Evolutionary conservation across 768 basidiomycete species (phyloP).

Genomic region (Suillus variegatus): DNA sequence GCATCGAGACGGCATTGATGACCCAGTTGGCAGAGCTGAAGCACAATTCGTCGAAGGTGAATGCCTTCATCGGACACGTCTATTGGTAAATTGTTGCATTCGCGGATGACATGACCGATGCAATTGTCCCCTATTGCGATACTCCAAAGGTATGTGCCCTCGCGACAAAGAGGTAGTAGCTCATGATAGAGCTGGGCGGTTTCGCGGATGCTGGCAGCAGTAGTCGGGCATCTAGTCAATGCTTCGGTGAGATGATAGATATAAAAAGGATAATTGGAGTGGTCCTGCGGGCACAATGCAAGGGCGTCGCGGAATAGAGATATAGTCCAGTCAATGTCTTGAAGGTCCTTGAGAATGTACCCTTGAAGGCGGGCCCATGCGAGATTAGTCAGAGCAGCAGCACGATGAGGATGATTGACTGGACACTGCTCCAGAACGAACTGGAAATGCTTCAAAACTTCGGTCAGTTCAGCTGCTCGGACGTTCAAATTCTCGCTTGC

Average conservation of each 20-base stretch:
- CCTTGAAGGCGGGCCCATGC: conserved; percentile 2
- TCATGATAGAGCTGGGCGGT: background rate
- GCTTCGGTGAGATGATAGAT: conserved; percentile 18
- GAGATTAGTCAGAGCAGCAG: background rate
- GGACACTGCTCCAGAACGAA: background rate
- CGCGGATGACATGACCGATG: background rate
- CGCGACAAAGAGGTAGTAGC: background rate
- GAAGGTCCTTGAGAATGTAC: background rate
- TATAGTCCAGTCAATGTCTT: background rate
- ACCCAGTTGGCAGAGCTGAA: background rate
- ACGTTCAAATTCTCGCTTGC: background rate
- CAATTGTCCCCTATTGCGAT: background rate
- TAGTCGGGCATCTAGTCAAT: conserved; percentile 9
- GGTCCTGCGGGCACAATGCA: conserved; percentile 1
- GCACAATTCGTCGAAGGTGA: background rate
- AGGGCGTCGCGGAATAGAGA: conserved; percentile 8
- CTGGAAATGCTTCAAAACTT: background rate
- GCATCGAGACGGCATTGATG: background rate
- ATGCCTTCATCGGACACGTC: background rate
- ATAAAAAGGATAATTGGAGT: conserved; percentile 5
- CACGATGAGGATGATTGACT: background rate
- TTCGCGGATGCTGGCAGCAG: conserved; percentile 18
- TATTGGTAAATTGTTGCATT: background rate
- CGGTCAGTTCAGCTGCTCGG: background rate
- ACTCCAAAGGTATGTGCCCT: background rate